Evolutionary conservation across 352 stramenopile genomes (phyloP), one percentile per base, ranked within the genome.

Genomic region (Globisporangium polare): DNA sequence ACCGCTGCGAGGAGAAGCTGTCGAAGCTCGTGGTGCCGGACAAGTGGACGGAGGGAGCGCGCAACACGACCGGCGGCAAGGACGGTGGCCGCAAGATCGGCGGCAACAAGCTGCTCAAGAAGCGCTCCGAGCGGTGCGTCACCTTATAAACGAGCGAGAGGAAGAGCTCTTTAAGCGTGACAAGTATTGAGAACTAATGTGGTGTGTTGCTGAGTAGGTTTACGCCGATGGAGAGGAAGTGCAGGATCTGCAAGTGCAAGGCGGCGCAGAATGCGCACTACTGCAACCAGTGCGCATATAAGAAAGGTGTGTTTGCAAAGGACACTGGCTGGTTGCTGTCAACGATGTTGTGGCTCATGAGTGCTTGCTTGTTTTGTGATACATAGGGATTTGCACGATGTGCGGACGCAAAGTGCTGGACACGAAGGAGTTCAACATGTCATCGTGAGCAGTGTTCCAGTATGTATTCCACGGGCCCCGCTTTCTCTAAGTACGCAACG

Each of bases 1-100:
- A 86, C 37, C 84, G 85, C 60, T 90, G 80, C 62, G 80, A 90
- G 60, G 77, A 75, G 54, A 90, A 90, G 73, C 73, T 90, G n/a
- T 84, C 78, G 42, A 85, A 82, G 70, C 71, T 90, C 37, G 75
- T 88, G 37, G 82, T 91, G 62, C 82, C 82, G 10, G 82, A 91
- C 71, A 87, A 87, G 62, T 92, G 80, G 80, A 88, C 72, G 60
- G 78, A 87, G 29, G 76, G 80, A 53, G 77, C 79, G 22, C 70
- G 78, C 47, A 89, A 86, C 62, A 79, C 73, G 24, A 76, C 68
- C 13, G 78, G 78, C 24, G 77, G 76, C 42, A 84, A 83, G 50
- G 73, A 85, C 53, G 76, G 74, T 54, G 76, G 77, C 6, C 70
- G 77, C 12, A 69, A 71, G 6, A 71, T 84, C 18, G 70, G 72